A percentile compares a stretch with the other conserved stretches of the same genome.
Evolutionary conservation across 768 basidiomycete genomes (phyloP).

Genomic region (Aureoboletus auriporus): DNA sequence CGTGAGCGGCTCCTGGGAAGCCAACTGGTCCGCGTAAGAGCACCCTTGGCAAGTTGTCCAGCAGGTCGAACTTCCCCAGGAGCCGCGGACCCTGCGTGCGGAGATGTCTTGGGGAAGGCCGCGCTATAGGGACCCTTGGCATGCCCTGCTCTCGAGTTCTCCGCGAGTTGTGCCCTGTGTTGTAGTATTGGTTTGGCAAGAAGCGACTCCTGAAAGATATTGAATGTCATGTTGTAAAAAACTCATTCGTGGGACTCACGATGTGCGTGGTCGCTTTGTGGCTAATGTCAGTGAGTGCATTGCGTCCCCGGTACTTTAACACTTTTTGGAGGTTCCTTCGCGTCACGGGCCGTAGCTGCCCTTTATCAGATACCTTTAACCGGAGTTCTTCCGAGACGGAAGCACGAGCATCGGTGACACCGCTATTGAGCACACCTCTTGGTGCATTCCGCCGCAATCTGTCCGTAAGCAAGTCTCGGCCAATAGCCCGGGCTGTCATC

Average conservation of each 20-base stretch:
- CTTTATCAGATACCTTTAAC: constrained; percentile 34
- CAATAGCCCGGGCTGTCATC: constrained; percentile 83
- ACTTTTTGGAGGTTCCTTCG: constrained; percentile 75
- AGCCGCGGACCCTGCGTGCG: constrained; percentile 51
- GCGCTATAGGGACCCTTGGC: constrained; percentile 19
- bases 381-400: constrained; percentile 48
- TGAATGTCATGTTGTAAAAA: constrained; percentile 3
- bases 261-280: constrained; percentile 61
- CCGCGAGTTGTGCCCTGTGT: constrained; percentile 38
- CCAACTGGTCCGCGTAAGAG: constrained; percentile 35
- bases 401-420: constrained; percentile 41
- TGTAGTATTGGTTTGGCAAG: constrained; percentile 59
- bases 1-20: constrained; percentile 20
- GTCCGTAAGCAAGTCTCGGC: constrained; percentile 71
- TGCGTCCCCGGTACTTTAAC: constrained; percentile 51
- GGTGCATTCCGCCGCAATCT: constrained; percentile 45
- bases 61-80: constrained; percentile 57
- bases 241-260: constrained; percentile 40
- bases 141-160: constrained; percentile 30
- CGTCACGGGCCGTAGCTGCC: constrained; percentile 58
- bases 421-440: constrained; percentile 46
- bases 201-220: constrained; percentile 51
- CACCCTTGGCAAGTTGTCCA: constrained; percentile 52
- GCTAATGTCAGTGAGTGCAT: constrained; percentile 46
- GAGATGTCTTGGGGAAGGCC: constrained; percentile 20